phyloP scores from a whole-genome alignment of 2,329 filamentous ascomycete genomes.

The Dactylellina haptotyla region DNA sequence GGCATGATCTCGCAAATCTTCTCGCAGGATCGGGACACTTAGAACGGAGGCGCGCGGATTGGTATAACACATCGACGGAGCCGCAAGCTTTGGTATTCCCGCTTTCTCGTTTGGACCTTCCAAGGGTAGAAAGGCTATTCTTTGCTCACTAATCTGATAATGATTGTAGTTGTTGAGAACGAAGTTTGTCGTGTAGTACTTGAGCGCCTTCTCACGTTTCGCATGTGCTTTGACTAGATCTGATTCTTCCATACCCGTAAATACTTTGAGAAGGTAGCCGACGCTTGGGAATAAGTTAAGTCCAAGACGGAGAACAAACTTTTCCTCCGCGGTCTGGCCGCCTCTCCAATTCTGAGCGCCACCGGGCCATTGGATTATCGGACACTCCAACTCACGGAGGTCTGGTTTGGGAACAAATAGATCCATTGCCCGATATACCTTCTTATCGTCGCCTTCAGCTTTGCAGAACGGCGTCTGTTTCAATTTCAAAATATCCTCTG shows the following conservation, averaged over 20 bases:
- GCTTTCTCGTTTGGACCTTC: slow-evolving; percentile 70
- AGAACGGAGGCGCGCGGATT: slow-evolving; percentile 80
- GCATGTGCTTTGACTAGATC: slow-evolving; percentile 64
- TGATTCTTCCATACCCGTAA: slow-evolving; percentile 60
- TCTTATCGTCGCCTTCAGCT: slow-evolving; percentile 67
- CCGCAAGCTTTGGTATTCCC: slow-evolving; percentile 66
- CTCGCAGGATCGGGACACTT: slow-evolving; percentile 80
- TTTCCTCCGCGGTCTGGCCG: slow-evolving; percentile 70
- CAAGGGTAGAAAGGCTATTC: slow-evolving; percentile 75
- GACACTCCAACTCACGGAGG: slow-evolving; percentile 75
- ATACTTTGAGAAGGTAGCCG: slow-evolving; percentile 73
- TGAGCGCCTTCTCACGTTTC: slow-evolving; percentile 76
- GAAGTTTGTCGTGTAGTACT: slow-evolving; percentile 84
- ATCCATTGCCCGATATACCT: slow-evolving; percentile 77
- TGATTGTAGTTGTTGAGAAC: slow-evolving; percentile 78
- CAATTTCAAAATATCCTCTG: slow-evolving; percentile 80
- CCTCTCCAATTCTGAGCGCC: slow-evolving; percentile 70
- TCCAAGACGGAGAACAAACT: slow-evolving; percentile 78
- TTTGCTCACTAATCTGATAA: slow-evolving; percentile 68
- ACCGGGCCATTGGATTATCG: slow-evolving; percentile 83
- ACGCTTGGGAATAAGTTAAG: slow-evolving; percentile 77
- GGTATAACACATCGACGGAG: slow-evolving; percentile 81
- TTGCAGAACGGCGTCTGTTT: slow-evolving; percentile 83
- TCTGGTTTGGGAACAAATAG: slow-evolving; percentile 81
- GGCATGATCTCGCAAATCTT: slow-evolving; percentile 81